Conservation (phyloP, 495 filamentous ascomycete species). For the Penicillium pulvis region DNA sequence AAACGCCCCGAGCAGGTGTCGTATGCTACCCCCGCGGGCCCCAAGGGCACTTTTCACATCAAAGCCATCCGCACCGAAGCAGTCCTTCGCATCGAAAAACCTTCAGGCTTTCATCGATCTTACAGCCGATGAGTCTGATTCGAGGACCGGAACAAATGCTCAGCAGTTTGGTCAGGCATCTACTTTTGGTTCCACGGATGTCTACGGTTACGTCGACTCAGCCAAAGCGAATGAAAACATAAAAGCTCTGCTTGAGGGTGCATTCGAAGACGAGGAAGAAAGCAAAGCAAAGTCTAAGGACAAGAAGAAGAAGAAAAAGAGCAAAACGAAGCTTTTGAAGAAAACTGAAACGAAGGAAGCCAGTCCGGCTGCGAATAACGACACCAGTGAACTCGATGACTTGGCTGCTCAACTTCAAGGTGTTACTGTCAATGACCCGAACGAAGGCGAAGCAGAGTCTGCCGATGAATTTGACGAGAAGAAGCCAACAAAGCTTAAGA, state of each 20-base stretch:
- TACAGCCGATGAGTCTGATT: constrained; percentile 34
- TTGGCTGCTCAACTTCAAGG: constrained; percentile 61
- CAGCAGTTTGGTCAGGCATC: constrained; percentile 5
- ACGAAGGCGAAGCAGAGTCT: constrained; percentile 37
- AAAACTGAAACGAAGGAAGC: constrained; percentile 40
- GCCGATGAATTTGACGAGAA: constrained; percentile 26
- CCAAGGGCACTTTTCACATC: constrained; percentile 47
- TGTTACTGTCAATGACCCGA: constrained; percentile 52
- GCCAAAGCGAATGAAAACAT: constrained; percentile 80
- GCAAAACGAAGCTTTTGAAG: constrained; percentile 48
- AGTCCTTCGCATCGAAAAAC: constrained; percentile 38
- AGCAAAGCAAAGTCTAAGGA: constrained; percentile 54
- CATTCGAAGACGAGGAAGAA: constrained; percentile 72
- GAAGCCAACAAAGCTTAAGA: constrained; percentile 43
- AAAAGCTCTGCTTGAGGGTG: constrained; percentile 84
- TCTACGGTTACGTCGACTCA: constrained; percentile 72
- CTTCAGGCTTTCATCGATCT: constrained; percentile 49
- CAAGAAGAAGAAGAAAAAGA: constrained; percentile 42
- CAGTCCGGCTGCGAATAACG: constrained; percentile 21
- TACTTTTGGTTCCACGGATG: constrained; percentile 52
- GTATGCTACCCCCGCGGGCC: constrained; percentile 40
- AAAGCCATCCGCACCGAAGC: constrained; percentile 39
- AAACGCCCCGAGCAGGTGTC: constrained; percentile 46
- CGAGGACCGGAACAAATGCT: neutral
- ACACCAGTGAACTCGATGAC: constrained; percentile 47